phyloP scores from a whole-genome alignment of 108 stramenopile species.

The Aurantiochytrium sp. region DNA sequence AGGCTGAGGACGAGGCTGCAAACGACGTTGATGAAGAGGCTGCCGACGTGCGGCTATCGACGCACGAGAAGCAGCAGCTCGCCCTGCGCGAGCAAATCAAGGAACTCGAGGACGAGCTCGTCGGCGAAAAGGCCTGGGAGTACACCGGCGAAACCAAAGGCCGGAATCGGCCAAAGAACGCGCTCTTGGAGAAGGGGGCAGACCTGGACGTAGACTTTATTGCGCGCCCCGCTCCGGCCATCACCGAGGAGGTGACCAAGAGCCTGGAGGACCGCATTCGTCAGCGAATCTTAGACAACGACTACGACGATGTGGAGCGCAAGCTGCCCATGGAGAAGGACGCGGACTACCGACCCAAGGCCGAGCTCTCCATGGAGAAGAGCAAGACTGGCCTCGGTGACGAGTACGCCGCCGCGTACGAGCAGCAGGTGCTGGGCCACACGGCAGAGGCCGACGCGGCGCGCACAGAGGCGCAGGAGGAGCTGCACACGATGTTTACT shows the following conservation, averaged over 20 bases:
- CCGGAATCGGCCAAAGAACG: conserved; percentile 74
- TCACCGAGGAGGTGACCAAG: conserved; percentile 78
- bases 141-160: conserved; percentile 81
- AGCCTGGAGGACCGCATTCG: conserved; percentile 84
- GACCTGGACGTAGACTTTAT: conserved; percentile 88
- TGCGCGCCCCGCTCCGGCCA: conserved; percentile 67
- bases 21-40: conserved; percentile 36
- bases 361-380: conserved; percentile 94
- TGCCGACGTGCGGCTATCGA: conserved; percentile 39
- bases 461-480: conserved; percentile 73
- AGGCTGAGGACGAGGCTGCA: background rate
- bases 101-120: conserved; percentile 78
- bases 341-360: conserved; percentile 38
- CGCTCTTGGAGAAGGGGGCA: conserved; percentile 83
- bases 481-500: conserved; percentile 75
- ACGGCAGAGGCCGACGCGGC: conserved; percentile 72
- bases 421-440: conserved; percentile 77
- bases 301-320: conserved; percentile 93
- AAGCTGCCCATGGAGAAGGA: conserved; percentile 63
- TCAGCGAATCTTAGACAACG: conserved; percentile 78
- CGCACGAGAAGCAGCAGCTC: conserved; percentile 48
- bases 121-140: conserved; percentile 92
- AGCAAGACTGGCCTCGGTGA: conserved; percentile 89
- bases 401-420: conserved; percentile 87
- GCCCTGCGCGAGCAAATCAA: conserved; percentile 75